Base-by-base conservation (phyloP, 1,139 yeast genomes). In the Debaryomyces sp. region DNA sequence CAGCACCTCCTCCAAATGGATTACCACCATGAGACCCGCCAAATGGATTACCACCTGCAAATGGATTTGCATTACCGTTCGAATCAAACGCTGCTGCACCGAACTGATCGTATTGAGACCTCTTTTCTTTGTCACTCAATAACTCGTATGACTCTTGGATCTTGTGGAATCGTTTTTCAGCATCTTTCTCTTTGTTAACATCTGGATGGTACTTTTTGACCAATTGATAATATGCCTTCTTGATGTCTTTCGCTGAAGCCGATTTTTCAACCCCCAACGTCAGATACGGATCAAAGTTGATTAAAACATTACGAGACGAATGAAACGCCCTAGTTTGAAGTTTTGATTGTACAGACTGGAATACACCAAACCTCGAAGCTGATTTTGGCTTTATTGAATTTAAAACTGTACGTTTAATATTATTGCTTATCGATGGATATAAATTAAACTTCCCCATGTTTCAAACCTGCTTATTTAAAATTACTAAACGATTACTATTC, bases 141-240 rank as follows among this genome's bases (percentile, higher is more conserved):
- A 94, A 82, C 68, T 94, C 99, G 63, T 95, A 94, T 6, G 97
- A 95, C 55, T 89, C 95, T 66, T 94, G 98, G 57, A 94, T 82
- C 61, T 89, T 91, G 63, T 94, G 98, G 70, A 94, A 94, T 66
- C 83, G 84, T 61, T 84, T 82, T 59, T 92, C 96, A 0, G 98
- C 96, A 27, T 82, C 95, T 35, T 83, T 80, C 56, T 89, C 97
- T 68, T 94, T 94, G 68, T 94, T 94, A 46, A 94, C 89, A 72
- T 94, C 99, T 1, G 99, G 99, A 68, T 94, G 99, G 68, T 77
- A 89, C 67, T 94, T 84, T 67, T 95, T 95, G 21, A 97, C 99
- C 54, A 94, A 75, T 61, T 90, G 88, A 65, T 91, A 91, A 71
- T 94, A 94, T 6, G 97, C 96, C 70, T 90, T 91, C 68, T 94